Percentiles rank a stretch among this genome's conserved stretches.
Evolutionary conservation across 176 grass and related monocot genomes (phyloP).

Genomic region (Musa troglodytarum): DNA sequence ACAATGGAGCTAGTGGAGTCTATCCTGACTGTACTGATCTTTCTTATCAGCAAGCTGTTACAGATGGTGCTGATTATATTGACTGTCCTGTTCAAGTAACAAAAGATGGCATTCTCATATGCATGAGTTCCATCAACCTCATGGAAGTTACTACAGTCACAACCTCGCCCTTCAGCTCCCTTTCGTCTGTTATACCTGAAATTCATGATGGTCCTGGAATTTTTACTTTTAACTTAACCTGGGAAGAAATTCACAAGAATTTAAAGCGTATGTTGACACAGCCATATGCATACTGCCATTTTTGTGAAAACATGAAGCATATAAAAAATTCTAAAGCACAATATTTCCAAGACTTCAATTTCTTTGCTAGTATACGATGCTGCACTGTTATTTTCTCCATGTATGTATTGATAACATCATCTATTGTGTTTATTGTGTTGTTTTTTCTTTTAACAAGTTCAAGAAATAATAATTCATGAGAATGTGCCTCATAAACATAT

Average conservation of each 20-base stretch:
- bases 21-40: constrained; percentile 85
- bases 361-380: too few relatives aligned
- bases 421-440: too few relatives aligned
- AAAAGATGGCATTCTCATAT: constrained; percentile 66
- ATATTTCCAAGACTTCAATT: not conserved
- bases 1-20: constrained; percentile 89
- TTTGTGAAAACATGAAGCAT: not conserved
- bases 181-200: constrained; percentile 37
- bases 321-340: not conserved
- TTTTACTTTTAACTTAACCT: constrained; percentile 86
- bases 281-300: not conserved
- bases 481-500: too few relatives aligned
- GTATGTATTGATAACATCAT: too few relatives aligned
- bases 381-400: too few relatives aligned
- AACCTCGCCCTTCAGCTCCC: constrained; percentile 43
- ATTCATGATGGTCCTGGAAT: constrained; percentile 49
- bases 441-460: too few relatives aligned
- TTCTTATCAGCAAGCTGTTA: constrained; percentile 73
- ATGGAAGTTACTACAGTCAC: constrained; percentile 58
- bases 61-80: constrained; percentile 75
- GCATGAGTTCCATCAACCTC: constrained; percentile 71
- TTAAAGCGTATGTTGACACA: constrained; percentile 54
- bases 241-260: constrained; percentile 63
- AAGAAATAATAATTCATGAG: too few relatives aligned
- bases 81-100: constrained; percentile 92